Evolutionary conservation across 192 early-diverging fungal species (phyloP).

Genomic region (Rhizophlyctis rosea): DNA sequence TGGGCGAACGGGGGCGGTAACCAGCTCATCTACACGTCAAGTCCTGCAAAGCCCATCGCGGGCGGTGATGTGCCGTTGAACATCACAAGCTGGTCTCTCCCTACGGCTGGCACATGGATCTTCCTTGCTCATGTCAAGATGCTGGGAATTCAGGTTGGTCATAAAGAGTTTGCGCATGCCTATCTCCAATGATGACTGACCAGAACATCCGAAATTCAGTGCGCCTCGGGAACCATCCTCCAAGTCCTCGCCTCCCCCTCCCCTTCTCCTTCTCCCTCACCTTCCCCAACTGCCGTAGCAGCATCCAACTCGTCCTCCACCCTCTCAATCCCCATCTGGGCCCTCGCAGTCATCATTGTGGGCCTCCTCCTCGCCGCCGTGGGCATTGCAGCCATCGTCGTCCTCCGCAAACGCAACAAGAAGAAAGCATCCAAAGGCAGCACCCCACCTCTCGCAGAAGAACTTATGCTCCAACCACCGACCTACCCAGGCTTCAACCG

Average conservation of each 20-base stretch:
- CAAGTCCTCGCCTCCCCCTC: background rate
- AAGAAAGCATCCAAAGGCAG: background rate
- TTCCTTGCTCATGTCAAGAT: constrained; percentile 5
- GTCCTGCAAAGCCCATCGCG: background rate
- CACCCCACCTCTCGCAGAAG: background rate
- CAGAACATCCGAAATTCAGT: background rate
- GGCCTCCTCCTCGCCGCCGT: background rate
- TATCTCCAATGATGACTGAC: background rate
- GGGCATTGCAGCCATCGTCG: background rate
- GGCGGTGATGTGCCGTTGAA: background rate
- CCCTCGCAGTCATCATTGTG: background rate
- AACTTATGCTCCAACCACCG: background rate
- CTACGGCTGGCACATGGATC: constrained; percentile 1
- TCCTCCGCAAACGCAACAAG: background rate
- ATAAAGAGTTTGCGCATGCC: background rate
- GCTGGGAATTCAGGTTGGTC: constrained; percentile 3
- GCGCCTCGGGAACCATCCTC: constrained; percentile 2
- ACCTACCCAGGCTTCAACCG: background rate
- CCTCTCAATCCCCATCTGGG: background rate
- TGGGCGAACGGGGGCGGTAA: background rate
- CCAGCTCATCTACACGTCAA: background rate
- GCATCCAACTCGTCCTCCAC: too few relatives aligned
- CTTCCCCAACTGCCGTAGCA: background rate
- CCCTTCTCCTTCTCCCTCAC: background rate
- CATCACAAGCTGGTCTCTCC: background rate